phyloP scores from a whole-genome alignment of 202 grass and related monocot species.

The Dendrocalamus latiflorus region DNA sequence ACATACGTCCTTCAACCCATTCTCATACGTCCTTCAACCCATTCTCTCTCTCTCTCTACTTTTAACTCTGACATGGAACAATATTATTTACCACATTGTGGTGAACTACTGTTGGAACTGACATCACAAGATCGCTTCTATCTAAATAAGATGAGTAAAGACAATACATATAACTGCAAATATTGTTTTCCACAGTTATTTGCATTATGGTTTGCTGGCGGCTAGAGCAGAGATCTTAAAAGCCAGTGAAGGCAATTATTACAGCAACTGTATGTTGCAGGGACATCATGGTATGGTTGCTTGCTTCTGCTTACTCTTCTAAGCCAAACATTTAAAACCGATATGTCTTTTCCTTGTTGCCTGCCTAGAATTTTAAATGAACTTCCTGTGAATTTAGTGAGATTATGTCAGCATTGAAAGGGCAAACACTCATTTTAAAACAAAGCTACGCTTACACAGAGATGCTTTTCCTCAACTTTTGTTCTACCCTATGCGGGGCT shows the following conservation, averaged over 20 bases:
- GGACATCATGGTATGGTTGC: constrained; percentile 66
- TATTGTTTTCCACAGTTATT: constrained; percentile 62
- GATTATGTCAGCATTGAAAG: constrained; percentile 6
- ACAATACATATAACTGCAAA: constrained; percentile 12
- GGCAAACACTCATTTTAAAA: constrained; percentile 2
- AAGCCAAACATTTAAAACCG: constrained; percentile 15
- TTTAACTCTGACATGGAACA: not conserved
- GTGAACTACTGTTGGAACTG: not conserved
- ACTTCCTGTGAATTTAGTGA: constrained; percentile 15
- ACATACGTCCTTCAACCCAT: not conserved
- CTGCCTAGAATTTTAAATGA: constrained; percentile 15
- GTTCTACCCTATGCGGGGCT: not conserved
- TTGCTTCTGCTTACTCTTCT: constrained; percentile 12
- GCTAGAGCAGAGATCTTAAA: constrained; percentile 96
- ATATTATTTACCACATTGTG: constrained; percentile 13
- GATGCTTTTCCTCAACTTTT: not conserved
- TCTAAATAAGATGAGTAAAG: constrained; percentile 18
- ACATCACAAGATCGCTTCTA: not conserved
- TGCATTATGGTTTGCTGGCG: constrained; percentile 89
- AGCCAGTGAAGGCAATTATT: constrained; percentile 43
- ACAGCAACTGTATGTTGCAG: constrained; percentile 74
- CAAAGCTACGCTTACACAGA: not conserved
- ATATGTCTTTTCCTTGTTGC: not conserved
- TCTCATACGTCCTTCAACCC: no score
- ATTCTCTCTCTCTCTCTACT: not conserved